These are phyloP conservation scores for Arthroderma uncinatum DNA, from an alignment of 2,329 filamentous ascomycete species.

Conservation along the genomic window DNA sequence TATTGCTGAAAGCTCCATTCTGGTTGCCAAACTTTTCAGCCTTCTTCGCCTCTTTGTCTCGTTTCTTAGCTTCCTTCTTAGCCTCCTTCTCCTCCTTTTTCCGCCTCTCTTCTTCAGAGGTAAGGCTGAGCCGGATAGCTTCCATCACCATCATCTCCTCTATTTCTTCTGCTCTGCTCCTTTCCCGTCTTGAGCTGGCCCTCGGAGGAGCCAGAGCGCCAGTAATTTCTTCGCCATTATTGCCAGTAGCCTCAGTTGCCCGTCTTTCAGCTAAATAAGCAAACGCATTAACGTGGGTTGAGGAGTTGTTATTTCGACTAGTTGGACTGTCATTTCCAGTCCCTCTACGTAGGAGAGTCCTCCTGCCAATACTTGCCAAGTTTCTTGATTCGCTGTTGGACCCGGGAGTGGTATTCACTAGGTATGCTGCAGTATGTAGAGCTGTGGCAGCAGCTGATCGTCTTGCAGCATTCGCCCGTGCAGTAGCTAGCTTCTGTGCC, in stretches of 20 bases:
- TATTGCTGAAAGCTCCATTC: slow-evolving; percentile 40
- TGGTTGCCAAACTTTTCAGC: slow-evolving; percentile 59
- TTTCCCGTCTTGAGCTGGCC: slow-evolving; percentile 44
- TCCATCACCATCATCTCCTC: slow-evolving; percentile 99
- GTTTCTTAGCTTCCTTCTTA: slow-evolving; percentile 72
- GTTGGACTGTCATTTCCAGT: slow-evolving; percentile 27
- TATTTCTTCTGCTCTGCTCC: slow-evolving; percentile 64
- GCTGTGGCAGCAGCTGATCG: slow-evolving; percentile 88
- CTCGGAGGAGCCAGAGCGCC: slow-evolving; percentile 32
- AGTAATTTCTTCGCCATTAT: slow-evolving; percentile 22
- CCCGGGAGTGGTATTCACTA: slow-evolving; percentile 52
- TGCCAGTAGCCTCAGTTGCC: slow-evolving; percentile 23
- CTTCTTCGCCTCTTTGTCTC: slow-evolving; percentile 75
- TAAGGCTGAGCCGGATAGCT: slow-evolving; percentile 81
- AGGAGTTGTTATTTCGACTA: slow-evolving; percentile 23
- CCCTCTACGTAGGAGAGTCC: slow-evolving; percentile 38
- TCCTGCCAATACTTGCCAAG: slow-evolving; percentile 50
- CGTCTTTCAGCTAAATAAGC: slow-evolving; percentile 39
- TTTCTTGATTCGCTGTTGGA: slow-evolving; percentile 36
- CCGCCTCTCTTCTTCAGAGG: slow-evolving; percentile 84
- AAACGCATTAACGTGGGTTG: slow-evolving; percentile 36
- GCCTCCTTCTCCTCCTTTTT: slow-evolving; percentile 71
- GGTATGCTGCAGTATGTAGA: slow-evolving; percentile 84
- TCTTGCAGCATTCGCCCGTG: slow-evolving; percentile 71
- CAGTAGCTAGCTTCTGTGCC: slow-evolving; percentile 76